A percentile compares a stretch with the other conserved stretches of the same genome.
These are phyloP conservation scores for Sphagnurus paluster DNA, from an alignment of 1,284 basidiomycete genomes.

Conservation along the genomic window DNA sequence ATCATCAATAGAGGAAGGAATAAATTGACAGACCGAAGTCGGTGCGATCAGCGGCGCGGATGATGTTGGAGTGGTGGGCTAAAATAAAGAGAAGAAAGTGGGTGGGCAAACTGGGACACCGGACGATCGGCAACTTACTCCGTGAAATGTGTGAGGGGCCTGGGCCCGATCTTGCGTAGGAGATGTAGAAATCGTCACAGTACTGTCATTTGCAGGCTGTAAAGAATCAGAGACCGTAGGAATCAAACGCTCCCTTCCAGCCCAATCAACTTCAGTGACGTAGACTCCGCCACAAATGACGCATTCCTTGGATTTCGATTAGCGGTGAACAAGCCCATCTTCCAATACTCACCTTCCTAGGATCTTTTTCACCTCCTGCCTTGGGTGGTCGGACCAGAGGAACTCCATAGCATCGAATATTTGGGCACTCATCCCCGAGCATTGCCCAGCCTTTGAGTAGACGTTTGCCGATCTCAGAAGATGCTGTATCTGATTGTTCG, in stretches of 20 bases:
- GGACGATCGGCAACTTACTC: constrained; percentile 16
- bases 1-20: not conserved
- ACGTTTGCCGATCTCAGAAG: constrained; percentile 72
- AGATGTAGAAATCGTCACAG: not conserved
- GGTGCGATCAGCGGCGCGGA: no score
- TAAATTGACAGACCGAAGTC: not conserved
- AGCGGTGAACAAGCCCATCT: constrained; percentile 6
- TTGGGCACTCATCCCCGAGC: constrained; percentile 80
- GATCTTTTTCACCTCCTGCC: constrained; percentile 55
- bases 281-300: constrained; percentile 72
- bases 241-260: constrained; percentile 50
- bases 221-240: constrained; percentile 23
- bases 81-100: no score
- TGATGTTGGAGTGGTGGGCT: no score
- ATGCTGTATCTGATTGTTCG: constrained; percentile 78
- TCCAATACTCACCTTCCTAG: constrained; percentile 52
- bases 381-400: constrained; percentile 77
- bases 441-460: constrained; percentile 83
- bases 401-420: constrained; percentile 63
- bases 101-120: no score
- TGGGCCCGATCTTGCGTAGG: not conserved
- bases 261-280: constrained; percentile 49
- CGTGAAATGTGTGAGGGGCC: constrained; percentile 1
- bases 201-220: not conserved
- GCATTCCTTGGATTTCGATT: constrained; percentile 57